phyloP scores from a whole-genome alignment of 2,329 filamentous ascomycete genomes.

The Penicillium sp. region DNA sequence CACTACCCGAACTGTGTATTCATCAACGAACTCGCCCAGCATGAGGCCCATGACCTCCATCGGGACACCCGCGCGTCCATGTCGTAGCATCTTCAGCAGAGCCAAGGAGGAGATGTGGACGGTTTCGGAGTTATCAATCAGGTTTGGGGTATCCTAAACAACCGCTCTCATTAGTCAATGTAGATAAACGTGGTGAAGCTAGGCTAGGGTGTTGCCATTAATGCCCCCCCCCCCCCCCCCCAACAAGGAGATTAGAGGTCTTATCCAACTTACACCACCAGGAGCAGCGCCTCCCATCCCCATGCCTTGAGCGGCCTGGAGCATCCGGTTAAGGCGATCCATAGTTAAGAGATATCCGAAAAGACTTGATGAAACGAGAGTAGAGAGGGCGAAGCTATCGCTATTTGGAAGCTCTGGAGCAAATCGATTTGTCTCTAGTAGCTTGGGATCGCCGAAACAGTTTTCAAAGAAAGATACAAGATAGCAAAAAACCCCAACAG shows the following conservation, averaged over 20 bases:
- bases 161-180: neutral
- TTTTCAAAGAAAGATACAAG: neutral
- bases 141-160: constrained; percentile 75
- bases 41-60: constrained; percentile 99
- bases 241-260: constrained; percentile 11
- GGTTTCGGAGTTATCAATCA: constrained; percentile 98
- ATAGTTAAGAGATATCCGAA: constrained; percentile 52
- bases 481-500: neutral
- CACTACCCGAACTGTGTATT: constrained; percentile 96
- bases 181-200: neutral
- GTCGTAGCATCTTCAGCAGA: constrained; percentile 96
- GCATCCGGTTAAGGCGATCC: constrained; percentile 89
- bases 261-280: constrained; percentile 40
- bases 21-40: constrained; percentile 97
- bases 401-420: constrained; percentile 30
- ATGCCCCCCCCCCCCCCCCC: no score
- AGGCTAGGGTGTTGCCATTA: neutral
- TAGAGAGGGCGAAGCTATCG: constrained; percentile 30
- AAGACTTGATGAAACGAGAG: constrained; percentile 17
- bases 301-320: constrained; percentile 69
- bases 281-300: constrained; percentile 43
- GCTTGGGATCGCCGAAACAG: neutral
- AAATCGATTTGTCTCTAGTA: constrained; percentile 12
- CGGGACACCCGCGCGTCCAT: constrained; percentile 93
- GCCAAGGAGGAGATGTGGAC: constrained; percentile 98